These are phyloP conservation scores for Tuber umbilicatum DNA, from an alignment of 495 filamentous ascomycete species.

Conservation along the genomic window DNA sequence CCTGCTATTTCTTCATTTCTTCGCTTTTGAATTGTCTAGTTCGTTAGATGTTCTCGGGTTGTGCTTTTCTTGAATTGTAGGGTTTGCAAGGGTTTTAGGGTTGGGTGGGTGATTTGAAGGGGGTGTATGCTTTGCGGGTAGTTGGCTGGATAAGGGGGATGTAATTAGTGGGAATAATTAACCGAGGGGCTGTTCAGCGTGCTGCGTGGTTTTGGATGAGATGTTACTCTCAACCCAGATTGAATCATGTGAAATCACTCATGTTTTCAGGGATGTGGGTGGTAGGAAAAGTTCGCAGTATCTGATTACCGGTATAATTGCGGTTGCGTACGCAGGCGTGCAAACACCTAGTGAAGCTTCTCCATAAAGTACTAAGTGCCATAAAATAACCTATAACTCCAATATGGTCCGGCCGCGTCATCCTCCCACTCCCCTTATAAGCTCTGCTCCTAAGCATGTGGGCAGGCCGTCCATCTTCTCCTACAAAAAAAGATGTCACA, in stretches of 20 bases:
- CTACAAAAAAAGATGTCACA: neutral
- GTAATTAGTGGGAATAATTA: neutral
- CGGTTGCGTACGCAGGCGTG: neutral
- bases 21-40: neutral
- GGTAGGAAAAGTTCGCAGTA: neutral
- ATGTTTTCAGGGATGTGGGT: neutral
- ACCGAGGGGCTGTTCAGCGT: neutral
- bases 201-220: neutral
- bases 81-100: conserved; percentile 1
- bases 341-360: neutral
- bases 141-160: neutral
- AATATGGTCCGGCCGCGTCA: neutral
- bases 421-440: neutral
- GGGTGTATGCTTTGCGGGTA: neutral
- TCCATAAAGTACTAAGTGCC: neutral
- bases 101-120: neutral
- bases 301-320: neutral
- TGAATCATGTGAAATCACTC: neutral
- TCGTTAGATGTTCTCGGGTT: conserved; percentile 1
- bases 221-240: neutral
- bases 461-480: neutral
- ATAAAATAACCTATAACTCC: neutral
- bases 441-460: neutral
- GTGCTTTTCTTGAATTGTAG: neutral
- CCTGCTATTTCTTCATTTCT: neutral